phyloP scores from a whole-genome alignment of 2,329 filamentous ascomycete species.

The Claviceps sp. region DNA sequence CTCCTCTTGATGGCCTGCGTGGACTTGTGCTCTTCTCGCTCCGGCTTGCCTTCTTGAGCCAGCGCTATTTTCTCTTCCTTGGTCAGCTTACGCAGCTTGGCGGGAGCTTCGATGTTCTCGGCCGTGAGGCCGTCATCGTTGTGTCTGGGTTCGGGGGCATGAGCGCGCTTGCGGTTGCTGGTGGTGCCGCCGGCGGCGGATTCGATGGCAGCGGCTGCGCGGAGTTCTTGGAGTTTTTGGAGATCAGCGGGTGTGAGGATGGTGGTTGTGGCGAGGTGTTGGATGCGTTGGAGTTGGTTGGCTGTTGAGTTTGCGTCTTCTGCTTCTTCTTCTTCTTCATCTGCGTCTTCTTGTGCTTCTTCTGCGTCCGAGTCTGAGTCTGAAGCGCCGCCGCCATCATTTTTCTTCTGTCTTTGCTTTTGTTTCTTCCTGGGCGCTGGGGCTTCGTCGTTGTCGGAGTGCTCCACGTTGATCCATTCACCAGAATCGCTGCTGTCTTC shows the following conservation, averaged over 20 bases:
- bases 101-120: slow-evolving; percentile 79
- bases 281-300: slow-evolving; percentile 37
- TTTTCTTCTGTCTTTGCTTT: slow-evolving; percentile 14
- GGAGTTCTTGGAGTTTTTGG: slow-evolving; percentile 85
- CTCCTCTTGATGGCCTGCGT: slow-evolving; percentile 74
- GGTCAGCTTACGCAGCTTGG: slow-evolving; percentile 67
- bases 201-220: slow-evolving; percentile 57
- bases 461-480: slow-evolving; percentile 87
- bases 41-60: slow-evolving; percentile 70
- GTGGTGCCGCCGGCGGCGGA: slow-evolving; percentile 37
- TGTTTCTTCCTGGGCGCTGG: slow-evolving; percentile 39
- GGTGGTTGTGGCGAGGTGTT: slow-evolving; percentile 77
- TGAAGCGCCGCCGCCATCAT: slow-evolving; percentile 11
- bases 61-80: slow-evolving; percentile 81
- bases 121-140: slow-evolving; percentile 82
- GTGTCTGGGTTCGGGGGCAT: slow-evolving; percentile 44
- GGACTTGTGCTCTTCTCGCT: slow-evolving; percentile 68
- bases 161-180: slow-evolving; percentile 29
- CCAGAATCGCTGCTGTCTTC: slow-evolving; percentile 52
- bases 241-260: slow-evolving; percentile 93
- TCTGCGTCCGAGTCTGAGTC: slow-evolving; percentile 10
- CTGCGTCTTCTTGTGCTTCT: slow-evolving; percentile 7
- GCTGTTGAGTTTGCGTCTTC: slow-evolving; percentile 29
- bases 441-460: slow-evolving; percentile 59
- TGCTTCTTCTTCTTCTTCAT: slow-evolving; percentile 1